phyloP scores from a whole-genome alignment of 108 stramenopile genomes.

The Cyclotella cryptica region DNA sequence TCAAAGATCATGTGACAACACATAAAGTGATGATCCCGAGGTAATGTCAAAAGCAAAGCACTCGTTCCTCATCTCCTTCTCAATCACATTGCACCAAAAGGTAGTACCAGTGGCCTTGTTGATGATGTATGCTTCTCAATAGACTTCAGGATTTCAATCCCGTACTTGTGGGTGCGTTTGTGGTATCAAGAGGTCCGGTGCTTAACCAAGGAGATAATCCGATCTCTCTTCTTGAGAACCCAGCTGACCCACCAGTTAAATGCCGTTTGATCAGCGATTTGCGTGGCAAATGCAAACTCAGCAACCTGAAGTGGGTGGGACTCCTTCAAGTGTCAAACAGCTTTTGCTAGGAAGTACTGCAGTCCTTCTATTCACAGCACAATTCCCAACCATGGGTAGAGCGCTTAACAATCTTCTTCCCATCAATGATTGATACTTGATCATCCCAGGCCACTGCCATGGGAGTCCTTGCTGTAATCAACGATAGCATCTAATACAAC shows the following conservation, averaged over 20 bases:
- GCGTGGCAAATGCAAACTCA: constrained; percentile 29
- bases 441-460: no score
- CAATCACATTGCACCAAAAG: constrained; percentile 33
- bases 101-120: constrained; percentile 45
- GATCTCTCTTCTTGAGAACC: not conserved
- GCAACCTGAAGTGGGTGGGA: constrained; percentile 38
- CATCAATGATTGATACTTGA: no score
- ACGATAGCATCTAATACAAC: no score
- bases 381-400: not conserved
- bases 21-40: not conserved
- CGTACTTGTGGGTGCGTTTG: constrained; percentile 27
- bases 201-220: not conserved
- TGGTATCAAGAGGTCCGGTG: not conserved
- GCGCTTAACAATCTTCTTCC: not conserved
- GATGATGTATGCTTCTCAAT: constrained; percentile 30
- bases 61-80: constrained; percentile 30
- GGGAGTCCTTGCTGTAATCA: no score
- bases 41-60: not conserved
- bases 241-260: no score
- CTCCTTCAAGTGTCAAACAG: constrained; percentile 38
- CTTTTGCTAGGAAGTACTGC: constrained; percentile 14
- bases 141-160: constrained; percentile 35
- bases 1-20: constrained; percentile 11
- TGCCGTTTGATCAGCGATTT: constrained; percentile 21
- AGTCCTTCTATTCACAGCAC: constrained; percentile 1